phyloP scores from a whole-genome alignment of 179 eudicot species.

The Heliamphora pulchella region DNA sequence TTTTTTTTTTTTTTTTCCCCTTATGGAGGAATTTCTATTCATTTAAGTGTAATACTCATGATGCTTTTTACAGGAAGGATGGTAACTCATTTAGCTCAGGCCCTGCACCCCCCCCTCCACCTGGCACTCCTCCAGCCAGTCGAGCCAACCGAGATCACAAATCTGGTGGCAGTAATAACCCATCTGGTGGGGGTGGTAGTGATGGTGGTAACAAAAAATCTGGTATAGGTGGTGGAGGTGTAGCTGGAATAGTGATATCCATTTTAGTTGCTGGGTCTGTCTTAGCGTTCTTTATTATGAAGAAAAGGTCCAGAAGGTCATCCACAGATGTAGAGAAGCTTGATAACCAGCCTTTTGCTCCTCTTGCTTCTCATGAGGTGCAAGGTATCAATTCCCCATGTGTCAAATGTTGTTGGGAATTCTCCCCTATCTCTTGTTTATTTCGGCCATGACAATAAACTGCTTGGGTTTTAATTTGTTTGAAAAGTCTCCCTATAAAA shows the following conservation, averaged over 20 bases:
- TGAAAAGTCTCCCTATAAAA: not conserved
- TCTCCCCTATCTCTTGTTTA: not conserved
- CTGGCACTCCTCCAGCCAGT: constrained; percentile 59
- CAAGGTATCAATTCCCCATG: constrained; percentile 38
- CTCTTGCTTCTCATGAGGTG: constrained; percentile 55
- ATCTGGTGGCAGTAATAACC: constrained; percentile 32
- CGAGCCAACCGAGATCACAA: constrained; percentile 31
- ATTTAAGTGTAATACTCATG: constrained; percentile 14
- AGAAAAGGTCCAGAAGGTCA: constrained; percentile 60
- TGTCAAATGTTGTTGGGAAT: not conserved
- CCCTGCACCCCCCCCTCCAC: constrained; percentile 94
- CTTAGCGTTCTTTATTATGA: constrained; percentile 58
- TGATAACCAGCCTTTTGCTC: constrained; percentile 62
- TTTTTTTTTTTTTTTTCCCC: no score
- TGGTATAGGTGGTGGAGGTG: constrained; percentile 70
- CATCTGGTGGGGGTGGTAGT: constrained; percentile 31
- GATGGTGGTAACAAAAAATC: constrained; percentile 42
- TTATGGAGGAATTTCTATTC: not conserved
- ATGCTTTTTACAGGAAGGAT: constrained; percentile 40
- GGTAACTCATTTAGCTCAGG: constrained; percentile 87
- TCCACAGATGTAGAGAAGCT: constrained; percentile 64
- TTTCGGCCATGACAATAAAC: constrained; percentile 1
- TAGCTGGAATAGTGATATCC: constrained; percentile 77
- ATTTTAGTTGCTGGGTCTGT: constrained; percentile 64
- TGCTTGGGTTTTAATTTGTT: constrained; percentile 2